A percentile compares a stretch with the other conserved stretches of the same genome.
phyloP scores from a whole-genome alignment of 2,329 filamentous ascomycete genomes.

The Aureobasidium leucospermi region DNA sequence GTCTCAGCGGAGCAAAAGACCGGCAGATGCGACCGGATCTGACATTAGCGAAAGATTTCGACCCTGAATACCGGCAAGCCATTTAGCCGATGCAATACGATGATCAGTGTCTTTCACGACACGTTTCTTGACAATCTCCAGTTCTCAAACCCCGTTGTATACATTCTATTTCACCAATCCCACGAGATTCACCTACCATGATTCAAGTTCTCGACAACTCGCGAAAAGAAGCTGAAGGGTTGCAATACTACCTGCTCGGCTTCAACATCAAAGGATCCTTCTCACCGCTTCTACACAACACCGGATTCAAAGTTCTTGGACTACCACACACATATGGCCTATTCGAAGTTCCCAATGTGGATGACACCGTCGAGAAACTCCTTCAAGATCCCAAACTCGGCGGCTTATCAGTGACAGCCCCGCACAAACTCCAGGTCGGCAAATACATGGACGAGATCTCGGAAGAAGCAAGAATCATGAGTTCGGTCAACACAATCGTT shows the following conservation, averaged over 20 bases:
- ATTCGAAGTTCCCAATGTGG: background rate
- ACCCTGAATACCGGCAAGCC: too few species aligned
- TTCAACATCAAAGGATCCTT: background rate
- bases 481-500: background rate
- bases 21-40: too few species aligned
- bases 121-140: too few species aligned
- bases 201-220: too few species aligned
- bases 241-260: background rate
- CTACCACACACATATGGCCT: background rate
- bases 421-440: background rate
- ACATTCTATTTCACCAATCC: too few species aligned
- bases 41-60: too few species aligned
- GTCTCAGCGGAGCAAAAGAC: too few species aligned
- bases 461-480: background rate
- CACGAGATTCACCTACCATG: too few species aligned
- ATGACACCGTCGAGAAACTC: background rate
- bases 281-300: slow-evolving; percentile 1
- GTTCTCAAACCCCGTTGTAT: too few species aligned
- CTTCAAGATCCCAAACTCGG: background rate
- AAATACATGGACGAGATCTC: background rate
- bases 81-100: too few species aligned
- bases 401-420: background rate
- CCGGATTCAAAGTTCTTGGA: background rate
- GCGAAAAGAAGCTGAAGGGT: background rate
- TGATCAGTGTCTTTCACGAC: too few species aligned